Base-by-base conservation (phyloP, 176 grass and related monocot genomes). In the Avena eriantha region DNA sequence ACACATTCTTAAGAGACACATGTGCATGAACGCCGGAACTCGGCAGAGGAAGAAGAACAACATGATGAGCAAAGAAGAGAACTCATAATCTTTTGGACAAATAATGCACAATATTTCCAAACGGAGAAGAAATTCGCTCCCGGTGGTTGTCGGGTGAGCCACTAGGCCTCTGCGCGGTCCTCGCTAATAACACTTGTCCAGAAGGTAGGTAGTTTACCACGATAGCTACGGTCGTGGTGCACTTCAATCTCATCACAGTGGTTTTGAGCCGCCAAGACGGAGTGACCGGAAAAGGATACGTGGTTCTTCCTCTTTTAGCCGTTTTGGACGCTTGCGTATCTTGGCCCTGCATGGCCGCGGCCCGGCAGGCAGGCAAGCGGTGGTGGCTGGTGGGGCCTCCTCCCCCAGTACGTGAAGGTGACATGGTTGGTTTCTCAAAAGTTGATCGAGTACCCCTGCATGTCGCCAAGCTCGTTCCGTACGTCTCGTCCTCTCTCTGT, bases 311-410 rank as follows among this genome's bases (percentile, higher is more conserved):
- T 73, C 33, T 83, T 82, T 26, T 73, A 0, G 41, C 79, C 31
- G 33, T 16, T 24, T 83, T 86, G 84, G 88, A 90, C 84, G 73
- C 73, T 86, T 87, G 73, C 58, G 65, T 87, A 77, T 55, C 31
- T 87, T 79, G 89, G 47, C 75, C 74, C 22, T 22, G 63, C 54
- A 19, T 16, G 50, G 36, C 36, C 36, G 36, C 36, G 36, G 61
- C 57, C 21, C 57, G 57, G 57, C 58, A 60, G 19, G 66, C 51
- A 55, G 48, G 80, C 73, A 69, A 50, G 15, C 73, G 9, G 29
- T 66, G 57, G 45, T 57, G 39, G 47, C 57, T 34, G 19, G 23
- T 2, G 26, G 73, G 29, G 0, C 59, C 83, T 1, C 2, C 23
- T 46, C n/a, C 5, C 66, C 26, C 14, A 10, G 50, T 69, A 21